A percentile compares a stretch with the other conserved stretches of the same genome.
phyloP scores from a whole-genome alignment of 495 filamentous ascomycete genomes.

The Penicillium simplicissimum region DNA sequence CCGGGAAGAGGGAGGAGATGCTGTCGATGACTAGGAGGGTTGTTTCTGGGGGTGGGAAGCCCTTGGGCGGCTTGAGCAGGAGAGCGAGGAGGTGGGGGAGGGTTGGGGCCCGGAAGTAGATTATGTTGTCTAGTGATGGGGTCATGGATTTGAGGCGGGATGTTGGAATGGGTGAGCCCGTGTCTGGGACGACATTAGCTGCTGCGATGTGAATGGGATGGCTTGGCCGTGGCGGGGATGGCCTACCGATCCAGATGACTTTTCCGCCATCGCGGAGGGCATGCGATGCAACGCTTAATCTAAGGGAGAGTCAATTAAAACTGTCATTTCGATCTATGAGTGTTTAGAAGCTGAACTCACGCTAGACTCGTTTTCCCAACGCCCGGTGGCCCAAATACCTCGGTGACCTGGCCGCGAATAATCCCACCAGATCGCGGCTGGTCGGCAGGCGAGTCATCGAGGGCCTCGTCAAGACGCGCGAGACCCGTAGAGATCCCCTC shows the following conservation, averaged over 20 bases:
- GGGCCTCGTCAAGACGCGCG: constrained; percentile 55
- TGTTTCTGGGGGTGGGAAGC: constrained; percentile 60
- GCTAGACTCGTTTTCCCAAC: constrained; percentile 83
- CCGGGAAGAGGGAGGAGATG: constrained; percentile 69
- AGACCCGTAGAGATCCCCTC: constrained; percentile 69
- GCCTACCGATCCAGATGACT: constrained; percentile 87
- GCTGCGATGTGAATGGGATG: constrained; percentile 9
- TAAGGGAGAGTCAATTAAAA: constrained; percentile 26
- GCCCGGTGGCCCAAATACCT: constrained; percentile 87
- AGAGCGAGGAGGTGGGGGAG: constrained; percentile 79
- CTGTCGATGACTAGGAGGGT: constrained; percentile 75
- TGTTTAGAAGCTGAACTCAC: constrained; percentile 46
- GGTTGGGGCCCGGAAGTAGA: constrained; percentile 50
- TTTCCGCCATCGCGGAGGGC: constrained; percentile 59
- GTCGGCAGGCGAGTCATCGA: constrained; percentile 31
- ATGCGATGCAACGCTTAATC: constrained; percentile 67
- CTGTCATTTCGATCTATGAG: not conserved
- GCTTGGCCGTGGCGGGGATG: not conserved
- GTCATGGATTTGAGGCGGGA: constrained; percentile 42
- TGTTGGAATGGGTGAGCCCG: constrained; percentile 46
- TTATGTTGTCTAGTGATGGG: constrained; percentile 33
- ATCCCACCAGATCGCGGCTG: constrained; percentile 44
- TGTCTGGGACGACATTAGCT: constrained; percentile 37
- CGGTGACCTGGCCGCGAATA: constrained; percentile 75
- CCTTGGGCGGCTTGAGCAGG: constrained; percentile 58